phyloP scores from a whole-genome alignment of 2,329 filamentous ascomycete species.

The Ascochyta clinopodiicola region DNA sequence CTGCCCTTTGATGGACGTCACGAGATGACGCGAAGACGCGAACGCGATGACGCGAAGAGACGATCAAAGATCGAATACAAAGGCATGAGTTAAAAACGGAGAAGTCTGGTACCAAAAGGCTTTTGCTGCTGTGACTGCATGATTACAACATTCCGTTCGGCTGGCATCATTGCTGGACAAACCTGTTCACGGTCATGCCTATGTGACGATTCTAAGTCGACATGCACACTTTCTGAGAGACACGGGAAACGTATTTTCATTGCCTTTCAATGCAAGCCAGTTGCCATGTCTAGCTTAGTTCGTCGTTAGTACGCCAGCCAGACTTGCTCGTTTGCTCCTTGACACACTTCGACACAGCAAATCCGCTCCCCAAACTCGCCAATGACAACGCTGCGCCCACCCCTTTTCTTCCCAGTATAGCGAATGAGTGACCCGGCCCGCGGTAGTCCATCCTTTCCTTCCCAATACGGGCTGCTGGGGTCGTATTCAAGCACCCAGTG shows the following conservation, averaged over 20 bases:
- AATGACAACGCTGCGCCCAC: background rate
- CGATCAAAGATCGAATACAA: too few species aligned
- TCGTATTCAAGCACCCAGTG: slow-evolving; percentile 13
- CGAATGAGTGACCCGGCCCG: background rate
- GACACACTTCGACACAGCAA: slow-evolving; percentile 1
- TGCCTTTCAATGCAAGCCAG: too few species aligned
- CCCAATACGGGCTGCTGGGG: slow-evolving; percentile 1
- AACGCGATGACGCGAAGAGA: slow-evolving; percentile 3
- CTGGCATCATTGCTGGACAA: background rate
- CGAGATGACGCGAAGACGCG: slow-evolving; percentile 5
- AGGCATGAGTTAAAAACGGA: too few species aligned
- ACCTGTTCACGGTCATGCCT: too few species aligned
- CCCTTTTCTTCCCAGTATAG: background rate
- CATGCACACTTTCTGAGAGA: too few species aligned
- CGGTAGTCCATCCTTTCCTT: background rate
- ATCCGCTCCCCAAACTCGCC: background rate
- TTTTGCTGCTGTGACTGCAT: background rate
- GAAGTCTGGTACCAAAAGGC: background rate
- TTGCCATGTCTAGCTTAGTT: too few species aligned
- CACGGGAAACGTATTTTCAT: too few species aligned
- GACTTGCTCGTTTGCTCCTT: too few species aligned
- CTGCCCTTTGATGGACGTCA: background rate
- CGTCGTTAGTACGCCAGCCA: too few species aligned
- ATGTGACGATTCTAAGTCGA: too few species aligned
- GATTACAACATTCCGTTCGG: background rate